Base-by-base conservation (phyloP, 768 basidiomycete genomes). In the Phylloporus sp. region DNA sequence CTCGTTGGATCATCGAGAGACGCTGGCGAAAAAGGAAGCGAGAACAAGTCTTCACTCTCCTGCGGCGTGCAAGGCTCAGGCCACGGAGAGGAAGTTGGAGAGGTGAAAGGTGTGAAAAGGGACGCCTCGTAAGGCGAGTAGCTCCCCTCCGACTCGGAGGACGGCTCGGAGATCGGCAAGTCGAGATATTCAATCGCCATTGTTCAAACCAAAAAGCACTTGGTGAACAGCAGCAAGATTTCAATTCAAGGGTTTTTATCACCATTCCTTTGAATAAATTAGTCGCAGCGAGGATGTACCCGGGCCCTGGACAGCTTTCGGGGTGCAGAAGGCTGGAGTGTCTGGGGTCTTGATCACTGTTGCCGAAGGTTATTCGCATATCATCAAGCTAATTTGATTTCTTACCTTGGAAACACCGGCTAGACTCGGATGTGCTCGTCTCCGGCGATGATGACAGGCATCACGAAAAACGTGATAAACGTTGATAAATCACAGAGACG, bases 1-100 rank as follows among this genome's bases (percentile, higher is more conserved):
- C 50, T 62, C 38, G 52, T 40, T 28, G 61, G 54, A 23, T 40
- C 46, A 15, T 44, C 38, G 15, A 61, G 42, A 38, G 52, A 46
- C n/a, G 56, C 42, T 0, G 56, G 61, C 6, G 33, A 42, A 48
- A 64, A 61, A 5, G 50, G 49, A 14, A 26, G 7, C 1, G 44
- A 51, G 27, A 64, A 55, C 17, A 50, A 15, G 43, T 24, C 38
- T 21, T 44, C 26, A 22, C 21, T 17, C 9, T 23, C 36, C 17
- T 6, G 40, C n/a, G n/a, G n/a, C 3, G 24, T 48, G 18, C 15
- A 39, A 32, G 37, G 22, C n/a, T 13, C n/a, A 1, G 17, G 31
- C 9, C 20, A 31, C 0, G 51, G 49, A 15, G 57, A 48, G 27
- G n/a, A 24, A 28, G 6, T 6, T 20, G 38, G 36, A 18, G 54